Evolutionary conservation across 129 eudicot genomes (phyloP).

Genomic region (Lactuca saligna): DNA sequence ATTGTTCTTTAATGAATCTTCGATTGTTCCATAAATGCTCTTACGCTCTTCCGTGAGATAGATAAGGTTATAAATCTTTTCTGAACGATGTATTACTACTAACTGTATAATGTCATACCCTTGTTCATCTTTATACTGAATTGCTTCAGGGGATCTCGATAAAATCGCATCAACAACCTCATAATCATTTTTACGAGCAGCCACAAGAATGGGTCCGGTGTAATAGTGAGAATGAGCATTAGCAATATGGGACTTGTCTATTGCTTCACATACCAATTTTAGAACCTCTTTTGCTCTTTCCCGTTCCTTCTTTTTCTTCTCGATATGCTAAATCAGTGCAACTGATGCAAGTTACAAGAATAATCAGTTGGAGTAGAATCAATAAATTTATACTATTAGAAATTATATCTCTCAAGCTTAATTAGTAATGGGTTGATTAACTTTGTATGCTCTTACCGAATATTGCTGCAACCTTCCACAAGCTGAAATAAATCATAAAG

Average conservation of each 20-base stretch:
- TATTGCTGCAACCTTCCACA: no score
- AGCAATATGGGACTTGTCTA: neutral
- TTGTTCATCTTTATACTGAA: neutral
- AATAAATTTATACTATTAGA: neutral
- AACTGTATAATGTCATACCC: neutral
- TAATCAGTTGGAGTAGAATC: neutral
- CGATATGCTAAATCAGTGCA: neutral
- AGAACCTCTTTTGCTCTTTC: neutral
- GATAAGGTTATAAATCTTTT: constrained; percentile 6
- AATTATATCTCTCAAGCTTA: no score
- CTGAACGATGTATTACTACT: constrained; percentile 6
- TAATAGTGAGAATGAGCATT: no score
- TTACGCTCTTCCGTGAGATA: neutral
- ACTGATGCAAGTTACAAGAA: neutral
- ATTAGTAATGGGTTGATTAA: no score
- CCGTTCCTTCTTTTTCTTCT: neutral
- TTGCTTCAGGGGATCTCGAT: neutral
- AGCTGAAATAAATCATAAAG: no score
- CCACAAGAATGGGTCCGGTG: neutral
- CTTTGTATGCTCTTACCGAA: no score
- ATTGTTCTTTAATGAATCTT: neutral
- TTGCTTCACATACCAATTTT: neutral
- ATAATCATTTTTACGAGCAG: neutral
- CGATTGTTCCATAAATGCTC: neutral
- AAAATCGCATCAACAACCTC: constrained; percentile 2